Base-by-base conservation (phyloP, 192 early-diverging fungal genomes). In the Podila verticillata region DNA sequence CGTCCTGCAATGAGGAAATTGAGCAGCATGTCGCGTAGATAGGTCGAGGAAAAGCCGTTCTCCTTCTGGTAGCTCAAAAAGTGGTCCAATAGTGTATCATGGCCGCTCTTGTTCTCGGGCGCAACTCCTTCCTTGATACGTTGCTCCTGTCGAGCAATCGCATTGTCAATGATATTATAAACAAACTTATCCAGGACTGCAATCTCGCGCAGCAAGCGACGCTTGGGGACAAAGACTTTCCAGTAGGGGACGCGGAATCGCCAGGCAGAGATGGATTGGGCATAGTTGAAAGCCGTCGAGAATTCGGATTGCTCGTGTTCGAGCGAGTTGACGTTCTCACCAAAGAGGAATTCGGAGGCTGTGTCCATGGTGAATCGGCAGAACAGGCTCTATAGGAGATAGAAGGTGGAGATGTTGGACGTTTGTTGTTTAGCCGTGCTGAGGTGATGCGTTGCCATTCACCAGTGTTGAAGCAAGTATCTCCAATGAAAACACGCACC, bases 1-100 rank as follows among this genome's bases (percentile, higher is more conserved):
- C 75, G 68, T 62, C 75, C 75, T 15, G 75, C 75, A 24, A 79
- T 65, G 1, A 79, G 51, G 56, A 79, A 79, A 62, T 79, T 79
- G 32, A 79, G 57, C 0, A 79, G 51, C 75, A 79, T 79, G 29
- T 72, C 49, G n/a, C 75, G 75, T 57, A 79, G 69, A 61, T 79
- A 79, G 5, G 70, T 34, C 28, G 24, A 68, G 24, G 66, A 65
- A 19, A 79, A 72, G 5, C 35, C 62, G 3, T 79, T 44, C 47
- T 79, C 75, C 19, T 65, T 22, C n/a, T 67, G 68, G 17, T 66
- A 61, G 35, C 65, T 71, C 68, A 79, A 67, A 51, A 79, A 79
- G 32, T 79, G 75, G 34, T 79, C 69, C 32, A 79, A 36, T 20
- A 79, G 61, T 4, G 57, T 79, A 12, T 39, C 75, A 29, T 66